Percentiles rank a stretch among this genome's conserved stretches.
Evolutionary conservation across 169 alveolate genomes (phyloP).

Genomic region (Cryptosporidium bovis): DNA sequence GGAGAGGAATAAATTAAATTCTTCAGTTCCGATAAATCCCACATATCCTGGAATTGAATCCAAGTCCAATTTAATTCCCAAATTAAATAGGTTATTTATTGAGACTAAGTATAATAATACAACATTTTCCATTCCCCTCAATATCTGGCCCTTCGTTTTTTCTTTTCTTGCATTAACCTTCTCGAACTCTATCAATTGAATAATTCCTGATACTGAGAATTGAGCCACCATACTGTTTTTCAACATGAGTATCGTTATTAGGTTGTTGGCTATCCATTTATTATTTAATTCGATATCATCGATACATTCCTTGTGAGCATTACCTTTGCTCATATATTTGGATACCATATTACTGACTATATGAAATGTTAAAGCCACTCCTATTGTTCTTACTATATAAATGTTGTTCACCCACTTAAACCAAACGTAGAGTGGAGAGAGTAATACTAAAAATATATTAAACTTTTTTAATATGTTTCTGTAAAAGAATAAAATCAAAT

Average conservation of each 20-base stretch:
- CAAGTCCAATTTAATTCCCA: slow-evolving; percentile 24
- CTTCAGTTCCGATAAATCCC: slow-evolving; percentile 40
- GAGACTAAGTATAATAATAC: slow-evolving; percentile 21
- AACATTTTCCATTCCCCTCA: not conserved
- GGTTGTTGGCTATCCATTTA: slow-evolving; percentile 25
- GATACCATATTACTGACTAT: not conserved
- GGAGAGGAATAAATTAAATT: slow-evolving; percentile 9
- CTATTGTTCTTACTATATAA: not conserved
- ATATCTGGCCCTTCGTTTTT: not conserved
- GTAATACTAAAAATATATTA: not conserved
- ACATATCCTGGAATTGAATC: slow-evolving; percentile 50
- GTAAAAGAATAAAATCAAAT: slow-evolving; percentile 2
- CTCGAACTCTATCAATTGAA: slow-evolving; percentile 33
- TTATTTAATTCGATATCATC: not conserved
- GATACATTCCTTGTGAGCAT: not conserved
- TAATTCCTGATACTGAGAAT: slow-evolving; percentile 12
- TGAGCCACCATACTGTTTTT: not conserved
- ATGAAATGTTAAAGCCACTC: not conserved
- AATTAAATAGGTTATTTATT: slow-evolving; percentile 23
- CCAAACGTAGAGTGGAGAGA: slow-evolving; percentile 16
- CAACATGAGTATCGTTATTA: slow-evolving; percentile 12
- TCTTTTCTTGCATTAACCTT: not conserved
- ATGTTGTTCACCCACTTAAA: slow-evolving; percentile 31
- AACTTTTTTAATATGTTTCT: slow-evolving; percentile 15
- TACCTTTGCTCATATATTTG: not conserved